phyloP scores from a whole-genome alignment of 73 alveolate genomes.

The Symbiodinium natans region DNA sequence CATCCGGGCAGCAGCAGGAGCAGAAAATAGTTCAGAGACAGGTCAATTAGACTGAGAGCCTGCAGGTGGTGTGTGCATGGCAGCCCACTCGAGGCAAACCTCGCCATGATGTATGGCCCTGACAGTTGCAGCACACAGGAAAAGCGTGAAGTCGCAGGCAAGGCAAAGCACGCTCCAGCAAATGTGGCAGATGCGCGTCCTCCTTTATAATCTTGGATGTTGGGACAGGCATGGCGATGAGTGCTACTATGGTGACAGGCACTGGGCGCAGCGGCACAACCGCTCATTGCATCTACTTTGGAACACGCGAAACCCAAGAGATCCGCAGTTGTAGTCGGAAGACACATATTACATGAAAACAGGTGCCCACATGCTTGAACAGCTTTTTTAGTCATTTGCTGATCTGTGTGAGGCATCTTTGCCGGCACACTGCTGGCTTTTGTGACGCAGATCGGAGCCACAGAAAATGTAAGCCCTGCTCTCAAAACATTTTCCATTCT shows the following conservation, averaged over 20 bases:
- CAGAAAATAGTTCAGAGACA: too few species aligned
- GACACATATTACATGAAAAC: too few species aligned
- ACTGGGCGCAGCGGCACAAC: background rate
- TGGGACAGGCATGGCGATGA: constrained; percentile 74
- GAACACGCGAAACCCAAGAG: too few species aligned
- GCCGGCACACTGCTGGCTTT: constrained; percentile 60
- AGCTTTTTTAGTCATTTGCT: too few species aligned
- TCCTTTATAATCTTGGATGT: too few species aligned
- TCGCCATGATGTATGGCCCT: constrained; percentile 92
- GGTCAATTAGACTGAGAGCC: too few species aligned
- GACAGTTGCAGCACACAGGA: constrained; percentile 75
- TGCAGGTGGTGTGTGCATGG: too few species aligned
- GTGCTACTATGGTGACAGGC: constrained; percentile 89
- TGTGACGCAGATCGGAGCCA: constrained; percentile 70
- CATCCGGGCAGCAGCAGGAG: background rate
- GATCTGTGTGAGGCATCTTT: constrained; percentile 25
- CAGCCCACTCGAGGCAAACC: constrained; percentile 28
- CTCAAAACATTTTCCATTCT: too few species aligned
- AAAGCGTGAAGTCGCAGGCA: constrained; percentile 66
- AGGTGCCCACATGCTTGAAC: too few species aligned
- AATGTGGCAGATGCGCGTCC: too few species aligned
- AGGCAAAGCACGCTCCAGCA: background rate
- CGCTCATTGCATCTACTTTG: too few species aligned
- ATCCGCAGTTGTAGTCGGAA: too few species aligned
- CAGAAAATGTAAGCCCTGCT: background rate